A percentile compares a stretch with the other conserved stretches of the same genome.
phyloP scores from a whole-genome alignment of 768 basidiomycete genomes.

The Mycena amicta region DNA sequence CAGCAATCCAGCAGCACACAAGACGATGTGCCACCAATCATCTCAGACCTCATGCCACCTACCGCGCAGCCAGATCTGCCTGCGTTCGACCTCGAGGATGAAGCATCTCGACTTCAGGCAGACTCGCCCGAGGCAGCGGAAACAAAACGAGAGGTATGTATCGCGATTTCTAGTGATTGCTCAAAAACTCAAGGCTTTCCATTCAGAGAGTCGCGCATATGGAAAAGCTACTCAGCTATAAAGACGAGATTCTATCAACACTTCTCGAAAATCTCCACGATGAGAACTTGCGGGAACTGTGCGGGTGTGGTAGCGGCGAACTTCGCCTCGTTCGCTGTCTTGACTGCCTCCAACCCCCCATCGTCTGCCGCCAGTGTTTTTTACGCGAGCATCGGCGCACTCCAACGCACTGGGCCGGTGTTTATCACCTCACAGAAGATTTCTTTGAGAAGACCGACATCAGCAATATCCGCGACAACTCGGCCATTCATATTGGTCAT shows the following conservation, averaged over 20 bases:
- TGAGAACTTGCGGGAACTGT: neutral
- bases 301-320: neutral
- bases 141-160: neutral
- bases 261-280: neutral
- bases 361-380: neutral
- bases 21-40: neutral
- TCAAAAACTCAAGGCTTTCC: too few species aligned
- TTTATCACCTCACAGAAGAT: neutral
- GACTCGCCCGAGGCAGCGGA: too few species aligned
- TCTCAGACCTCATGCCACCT: too few species aligned
- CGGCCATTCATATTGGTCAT: neutral
- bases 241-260: neutral
- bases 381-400: neutral
- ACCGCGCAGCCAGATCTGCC: too few species aligned
- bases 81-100: too few species aligned
- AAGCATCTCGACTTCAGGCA: too few species aligned
- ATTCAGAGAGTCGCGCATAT: too few species aligned
- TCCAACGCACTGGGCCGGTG: neutral
- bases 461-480: neutral
- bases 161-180: too few species aligned
- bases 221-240: too few species aligned
- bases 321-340: neutral
- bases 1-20: neutral
- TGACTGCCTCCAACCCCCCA: neutral
- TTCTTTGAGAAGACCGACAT: neutral